A percentile compares a stretch with the other conserved stretches of the same genome.
phyloP scores from a whole-genome alignment of 129 eudicot genomes.

The Ambrosia trifida region DNA sequence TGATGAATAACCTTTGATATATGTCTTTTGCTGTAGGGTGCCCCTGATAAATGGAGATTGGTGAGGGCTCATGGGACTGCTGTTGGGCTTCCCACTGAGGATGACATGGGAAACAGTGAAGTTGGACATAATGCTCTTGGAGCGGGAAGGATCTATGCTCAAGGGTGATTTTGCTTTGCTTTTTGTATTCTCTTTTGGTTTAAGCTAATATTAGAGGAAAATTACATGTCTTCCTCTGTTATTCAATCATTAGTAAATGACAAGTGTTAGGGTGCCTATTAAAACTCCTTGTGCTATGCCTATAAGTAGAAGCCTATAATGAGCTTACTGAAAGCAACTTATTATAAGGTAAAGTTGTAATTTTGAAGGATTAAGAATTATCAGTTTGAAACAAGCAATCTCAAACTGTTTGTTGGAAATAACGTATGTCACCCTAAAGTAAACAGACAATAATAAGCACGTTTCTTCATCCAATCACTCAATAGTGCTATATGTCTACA shows the following conservation, averaged over 20 bases:
- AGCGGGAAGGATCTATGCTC: constrained; percentile 88
- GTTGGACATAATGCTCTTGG: constrained; percentile 97
- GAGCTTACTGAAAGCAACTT: neutral
- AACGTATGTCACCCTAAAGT: neutral
- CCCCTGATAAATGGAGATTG: constrained; percentile 86
- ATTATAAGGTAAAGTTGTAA: neutral
- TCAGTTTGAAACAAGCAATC: neutral
- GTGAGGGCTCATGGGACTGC: constrained; percentile 90
- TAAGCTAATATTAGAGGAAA: neutral
- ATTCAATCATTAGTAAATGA: neutral
- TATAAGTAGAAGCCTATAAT: neutral
- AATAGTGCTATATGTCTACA: neutral
- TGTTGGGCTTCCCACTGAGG: constrained; percentile 89
- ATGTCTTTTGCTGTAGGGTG: constrained; percentile 47
- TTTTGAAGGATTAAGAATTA: neutral
- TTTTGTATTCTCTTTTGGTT: neutral
- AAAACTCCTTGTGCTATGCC: neutral
- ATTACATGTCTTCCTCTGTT: constrained; percentile 4
- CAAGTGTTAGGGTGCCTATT: neutral
- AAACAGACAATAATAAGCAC: neutral
- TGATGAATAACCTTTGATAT: constrained; percentile 16
- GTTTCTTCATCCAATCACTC: neutral
- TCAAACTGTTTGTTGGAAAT: neutral
- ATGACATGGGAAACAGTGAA: constrained; percentile 97
- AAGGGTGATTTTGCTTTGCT: constrained; percentile 53